Percentiles rank a stretch among this genome's conserved stretches.
These are phyloP conservation scores for Baorangia bicolor DNA, from an alignment of 768 basidiomycete genomes.

Conservation along the genomic window DNA sequence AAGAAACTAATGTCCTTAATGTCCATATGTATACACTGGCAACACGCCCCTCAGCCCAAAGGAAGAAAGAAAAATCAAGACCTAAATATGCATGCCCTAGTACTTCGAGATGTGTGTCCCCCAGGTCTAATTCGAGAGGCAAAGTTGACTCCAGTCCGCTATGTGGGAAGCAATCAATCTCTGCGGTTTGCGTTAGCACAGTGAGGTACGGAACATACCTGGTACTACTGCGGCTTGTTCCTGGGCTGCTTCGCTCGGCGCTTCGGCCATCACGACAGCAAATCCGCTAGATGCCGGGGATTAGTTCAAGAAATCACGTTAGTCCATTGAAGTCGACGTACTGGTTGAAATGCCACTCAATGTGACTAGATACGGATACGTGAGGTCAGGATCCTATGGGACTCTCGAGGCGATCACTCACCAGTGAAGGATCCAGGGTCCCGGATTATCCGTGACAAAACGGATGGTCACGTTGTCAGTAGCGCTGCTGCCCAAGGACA, in stretches of 20 bases:
- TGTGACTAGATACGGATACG: conserved; percentile 16
- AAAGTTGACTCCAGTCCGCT: conserved; percentile 26
- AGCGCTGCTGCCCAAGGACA: conserved; percentile 26
- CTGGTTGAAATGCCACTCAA: conserved; percentile 32
- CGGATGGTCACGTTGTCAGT: conserved; percentile 52
- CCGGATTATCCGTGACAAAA: conserved; percentile 65
- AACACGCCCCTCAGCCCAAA: neutral
- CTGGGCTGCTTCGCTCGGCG: conserved; percentile 1
- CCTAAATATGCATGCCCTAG: neutral
- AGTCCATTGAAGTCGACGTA: conserved; percentile 12
- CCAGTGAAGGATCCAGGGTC: conserved; percentile 57
- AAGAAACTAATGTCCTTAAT: neutral
- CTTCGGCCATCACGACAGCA: conserved; percentile 32
- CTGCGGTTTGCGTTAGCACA: too few relatives aligned
- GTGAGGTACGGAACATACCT: conserved; percentile 7
- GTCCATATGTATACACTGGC: neutral
- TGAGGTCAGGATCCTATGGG: neutral
- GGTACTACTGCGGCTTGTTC: conserved; percentile 20
- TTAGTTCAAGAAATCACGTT: neutral
- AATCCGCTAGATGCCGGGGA: conserved; percentile 19
- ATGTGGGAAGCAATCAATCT: neutral
- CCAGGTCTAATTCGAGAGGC: neutral
- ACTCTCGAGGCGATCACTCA: conserved; percentile 4
- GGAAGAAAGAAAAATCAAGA: neutral
- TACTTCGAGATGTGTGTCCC: neutral